Conservation (phyloP, 1,284 basidiomycete genomes). For the Cerioporus squamosus region DNA sequence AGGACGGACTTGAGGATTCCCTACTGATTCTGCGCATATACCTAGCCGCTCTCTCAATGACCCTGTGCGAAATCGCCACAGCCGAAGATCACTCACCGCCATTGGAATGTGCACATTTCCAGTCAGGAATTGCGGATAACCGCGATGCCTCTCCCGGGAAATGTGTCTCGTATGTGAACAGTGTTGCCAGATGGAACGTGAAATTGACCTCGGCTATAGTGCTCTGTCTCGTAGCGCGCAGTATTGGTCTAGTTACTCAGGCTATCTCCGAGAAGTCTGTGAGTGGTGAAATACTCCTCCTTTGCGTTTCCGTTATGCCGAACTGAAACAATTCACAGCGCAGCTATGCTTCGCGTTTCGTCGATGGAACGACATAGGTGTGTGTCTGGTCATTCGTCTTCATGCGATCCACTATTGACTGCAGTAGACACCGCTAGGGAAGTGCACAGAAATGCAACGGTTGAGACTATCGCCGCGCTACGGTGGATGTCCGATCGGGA, state of each 20-base stretch:
- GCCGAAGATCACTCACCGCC: conserved; percentile 68
- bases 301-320: not conserved
- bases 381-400: not conserved
- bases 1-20: no score
- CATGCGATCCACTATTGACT: not conserved
- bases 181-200: not conserved
- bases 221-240: conserved; percentile 77
- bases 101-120: conserved; percentile 61
- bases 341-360: conserved; percentile 76
- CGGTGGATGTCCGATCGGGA: conserved; percentile 52
- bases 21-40: conserved; percentile 11
- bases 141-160: conserved; percentile 10
- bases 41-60: conserved; percentile 75
- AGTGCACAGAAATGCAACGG: conserved; percentile 66
- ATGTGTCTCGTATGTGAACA: conserved; percentile 34
- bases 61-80: conserved; percentile 74
- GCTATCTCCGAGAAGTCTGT: conserved; percentile 79
- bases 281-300: conserved; percentile 31
- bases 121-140: conserved; percentile 6
- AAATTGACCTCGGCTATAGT: conserved; percentile 38
- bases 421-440: conserved; percentile 64
- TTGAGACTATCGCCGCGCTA: conserved; percentile 58
- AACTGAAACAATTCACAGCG: conserved; percentile 41
- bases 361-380: conserved; percentile 74
- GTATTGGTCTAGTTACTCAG: conserved; percentile 83